phyloP scores from a whole-genome alignment of 192 early-diverging fungal genomes.

The Chytriomyces confervae region DNA sequence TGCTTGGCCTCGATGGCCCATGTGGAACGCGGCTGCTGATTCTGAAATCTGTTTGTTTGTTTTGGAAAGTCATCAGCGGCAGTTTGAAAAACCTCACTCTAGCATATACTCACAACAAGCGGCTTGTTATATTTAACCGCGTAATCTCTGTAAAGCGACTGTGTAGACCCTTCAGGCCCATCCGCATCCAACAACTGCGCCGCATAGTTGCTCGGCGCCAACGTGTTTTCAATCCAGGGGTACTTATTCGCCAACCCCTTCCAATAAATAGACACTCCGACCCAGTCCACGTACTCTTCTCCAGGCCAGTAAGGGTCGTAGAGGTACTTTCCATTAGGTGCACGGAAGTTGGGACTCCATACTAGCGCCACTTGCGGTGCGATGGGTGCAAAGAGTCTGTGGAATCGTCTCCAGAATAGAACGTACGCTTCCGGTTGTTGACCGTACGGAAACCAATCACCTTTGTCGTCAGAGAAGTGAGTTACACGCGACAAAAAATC shows the following conservation, averaged over 20 bases:
- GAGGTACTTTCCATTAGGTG: conserved; percentile 5
- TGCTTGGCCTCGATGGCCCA: neutral
- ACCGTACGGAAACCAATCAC: conserved; percentile 33
- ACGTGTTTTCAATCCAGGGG: neutral
- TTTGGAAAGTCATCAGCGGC: neutral
- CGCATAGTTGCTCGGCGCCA: conserved; percentile 8
- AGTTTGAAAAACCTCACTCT: neutral
- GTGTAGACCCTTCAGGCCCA: neutral
- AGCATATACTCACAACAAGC: conserved; percentile 9
- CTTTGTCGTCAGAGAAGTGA: neutral
- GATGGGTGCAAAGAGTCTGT: neutral
- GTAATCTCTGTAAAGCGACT: conserved; percentile 27
- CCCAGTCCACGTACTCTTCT: conserved; percentile 43
- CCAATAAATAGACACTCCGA: conserved; percentile 32
- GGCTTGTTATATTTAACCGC: conserved; percentile 29
- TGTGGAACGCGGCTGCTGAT: conserved; percentile 11
- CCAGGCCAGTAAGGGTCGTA: conserved; percentile 39
- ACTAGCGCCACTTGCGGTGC: conserved; percentile 11
- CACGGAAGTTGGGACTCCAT: conserved; percentile 23
- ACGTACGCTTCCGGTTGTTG: conserved; percentile 7
- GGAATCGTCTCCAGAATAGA: conserved; percentile 16
- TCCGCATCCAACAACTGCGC: conserved; percentile 14
- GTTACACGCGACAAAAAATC: neutral
- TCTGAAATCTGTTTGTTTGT: conserved; percentile 17
- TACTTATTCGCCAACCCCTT: conserved; percentile 10